phyloP scores from a whole-genome alignment of 805 yeast species.

The Metschnikowia proteae region DNA sequence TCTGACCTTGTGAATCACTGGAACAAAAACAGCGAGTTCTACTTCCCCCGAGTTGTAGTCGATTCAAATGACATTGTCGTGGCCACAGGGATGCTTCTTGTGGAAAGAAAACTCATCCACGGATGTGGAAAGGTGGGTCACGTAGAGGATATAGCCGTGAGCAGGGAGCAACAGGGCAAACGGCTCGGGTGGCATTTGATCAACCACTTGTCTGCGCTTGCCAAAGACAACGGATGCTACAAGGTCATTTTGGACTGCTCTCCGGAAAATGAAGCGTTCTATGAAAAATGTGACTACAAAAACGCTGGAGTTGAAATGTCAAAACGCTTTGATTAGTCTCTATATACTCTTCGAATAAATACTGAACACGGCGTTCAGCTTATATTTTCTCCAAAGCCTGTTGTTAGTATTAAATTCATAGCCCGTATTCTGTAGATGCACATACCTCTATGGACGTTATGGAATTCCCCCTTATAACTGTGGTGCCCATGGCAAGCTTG shows the following conservation, averaged over 20 bases:
- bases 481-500: slow-evolving; percentile 57
- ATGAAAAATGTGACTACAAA: slow-evolving; percentile 79
- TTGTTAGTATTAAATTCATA: slow-evolving; percentile 4
- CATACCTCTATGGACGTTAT: slow-evolving; percentile 67
- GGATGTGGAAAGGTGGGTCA: slow-evolving; percentile 85
- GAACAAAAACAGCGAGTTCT: slow-evolving; percentile 49
- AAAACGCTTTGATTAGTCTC: slow-evolving; percentile 32
- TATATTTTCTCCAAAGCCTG: slow-evolving; percentile 10
- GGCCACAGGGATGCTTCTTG: slow-evolving; percentile 77
- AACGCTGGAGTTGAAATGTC: slow-evolving; percentile 71
- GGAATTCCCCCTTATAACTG: slow-evolving; percentile 75
- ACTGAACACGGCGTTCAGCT: not conserved
- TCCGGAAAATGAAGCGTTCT: slow-evolving; percentile 75
- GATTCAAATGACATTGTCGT: slow-evolving; percentile 53
- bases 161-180: slow-evolving; percentile 73
- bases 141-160: slow-evolving; percentile 90
- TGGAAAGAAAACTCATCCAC: slow-evolving; percentile 84
- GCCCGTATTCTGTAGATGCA: slow-evolving; percentile 4
- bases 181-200: slow-evolving; percentile 71
- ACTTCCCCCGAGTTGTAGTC: slow-evolving; percentile 67
- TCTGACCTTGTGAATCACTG: slow-evolving; percentile 53
- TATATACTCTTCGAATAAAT: not conserved
- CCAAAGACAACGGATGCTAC: slow-evolving; percentile 64
- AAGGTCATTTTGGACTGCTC: slow-evolving; percentile 89
- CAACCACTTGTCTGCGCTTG: slow-evolving; percentile 55